A percentile compares a stretch with the other conserved stretches of the same genome.
Evolutionary conservation across 139 green algal species (phyloP).

Genomic region (Haematococcus lacustris): DNA sequence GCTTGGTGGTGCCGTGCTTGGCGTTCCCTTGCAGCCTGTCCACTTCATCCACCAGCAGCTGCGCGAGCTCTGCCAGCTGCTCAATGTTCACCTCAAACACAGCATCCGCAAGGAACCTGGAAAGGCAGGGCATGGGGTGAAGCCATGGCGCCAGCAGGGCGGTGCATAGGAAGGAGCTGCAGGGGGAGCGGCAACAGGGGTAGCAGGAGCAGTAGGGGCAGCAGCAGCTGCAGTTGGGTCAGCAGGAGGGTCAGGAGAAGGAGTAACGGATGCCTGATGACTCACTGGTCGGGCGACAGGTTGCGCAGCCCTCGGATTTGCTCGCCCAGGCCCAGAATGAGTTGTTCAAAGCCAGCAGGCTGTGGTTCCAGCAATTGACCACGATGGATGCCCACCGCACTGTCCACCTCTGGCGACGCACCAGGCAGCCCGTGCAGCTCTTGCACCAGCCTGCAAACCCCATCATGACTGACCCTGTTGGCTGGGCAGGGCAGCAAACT

Average conservation of each 20-base stretch:
- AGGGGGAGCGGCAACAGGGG: no score
- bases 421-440: constrained; percentile 11
- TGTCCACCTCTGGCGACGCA: neutral
- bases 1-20: no score
- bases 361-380: no score
- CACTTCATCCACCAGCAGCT: constrained; percentile 18
- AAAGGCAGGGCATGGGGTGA: no score
- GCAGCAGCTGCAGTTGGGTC: neutral
- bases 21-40: constrained; percentile 16
- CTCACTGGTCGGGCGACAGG: no score
- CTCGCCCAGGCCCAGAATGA: no score
- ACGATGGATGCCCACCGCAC: no score
- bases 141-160: neutral
- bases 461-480: neutral
- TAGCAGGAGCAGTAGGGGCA: no score
- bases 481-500: neutral
- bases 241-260: no score
- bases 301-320: no score
- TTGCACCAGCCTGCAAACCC: neutral
- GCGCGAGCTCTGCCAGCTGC: constrained; percentile 12
- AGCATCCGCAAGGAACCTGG: constrained; percentile 14
- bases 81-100: constrained; percentile 25
- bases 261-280: no score
- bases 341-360: no score
- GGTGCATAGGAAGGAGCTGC: neutral